Conservation (phyloP, 2,329 filamentous ascomycete genomes). For the Raffaelea albimanens region DNA sequence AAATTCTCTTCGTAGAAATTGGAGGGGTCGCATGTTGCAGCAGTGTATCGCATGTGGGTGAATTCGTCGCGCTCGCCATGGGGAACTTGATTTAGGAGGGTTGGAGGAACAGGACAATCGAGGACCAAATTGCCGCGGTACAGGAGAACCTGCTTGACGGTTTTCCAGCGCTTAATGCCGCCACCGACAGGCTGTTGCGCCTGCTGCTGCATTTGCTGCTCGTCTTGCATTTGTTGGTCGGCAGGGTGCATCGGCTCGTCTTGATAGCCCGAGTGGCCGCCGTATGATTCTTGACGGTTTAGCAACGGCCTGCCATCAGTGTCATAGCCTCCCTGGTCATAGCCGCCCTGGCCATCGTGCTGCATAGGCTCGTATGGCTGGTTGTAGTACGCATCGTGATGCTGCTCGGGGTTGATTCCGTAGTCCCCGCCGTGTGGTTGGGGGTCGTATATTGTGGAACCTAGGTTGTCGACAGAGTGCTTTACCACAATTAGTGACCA, state of each 20-base stretch:
- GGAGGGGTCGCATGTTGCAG: conserved; percentile 85
- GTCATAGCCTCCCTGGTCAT: conserved; percentile 58
- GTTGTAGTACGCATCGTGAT: conserved; percentile 81
- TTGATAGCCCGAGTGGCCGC: conserved; percentile 26
- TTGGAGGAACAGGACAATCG: conserved; percentile 89
- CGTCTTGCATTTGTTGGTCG: conserved; percentile 10
- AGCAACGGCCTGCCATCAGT: conserved; percentile 70
- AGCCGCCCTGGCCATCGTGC: conserved; percentile 50
- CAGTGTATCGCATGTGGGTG: conserved; percentile 87
- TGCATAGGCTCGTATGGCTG: conserved; percentile 60
- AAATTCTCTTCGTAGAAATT: conserved; percentile 86
- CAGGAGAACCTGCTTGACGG: conserved; percentile 94
- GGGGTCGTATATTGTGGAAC: conserved; percentile 33
- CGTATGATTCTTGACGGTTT: conserved; percentile 44
- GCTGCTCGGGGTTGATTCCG: conserved; percentile 69
- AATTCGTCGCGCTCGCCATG: conserved; percentile 90
- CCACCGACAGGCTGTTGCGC: conserved; percentile 41
- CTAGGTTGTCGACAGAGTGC: conserved; percentile 45
- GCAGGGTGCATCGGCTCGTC: conserved; percentile 27
- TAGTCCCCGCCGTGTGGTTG: conserved; percentile 53
- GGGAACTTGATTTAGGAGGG: conserved; percentile 75
- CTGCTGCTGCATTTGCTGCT: conserved; percentile 30
- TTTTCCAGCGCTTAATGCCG: conserved; percentile 85
- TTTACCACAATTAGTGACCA: conserved; percentile 15
- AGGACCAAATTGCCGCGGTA: conserved; percentile 96